These are phyloP conservation scores for Biscogniauxia marginata DNA, from an alignment of 2,329 filamentous ascomycete species.

Conservation along the genomic window DNA sequence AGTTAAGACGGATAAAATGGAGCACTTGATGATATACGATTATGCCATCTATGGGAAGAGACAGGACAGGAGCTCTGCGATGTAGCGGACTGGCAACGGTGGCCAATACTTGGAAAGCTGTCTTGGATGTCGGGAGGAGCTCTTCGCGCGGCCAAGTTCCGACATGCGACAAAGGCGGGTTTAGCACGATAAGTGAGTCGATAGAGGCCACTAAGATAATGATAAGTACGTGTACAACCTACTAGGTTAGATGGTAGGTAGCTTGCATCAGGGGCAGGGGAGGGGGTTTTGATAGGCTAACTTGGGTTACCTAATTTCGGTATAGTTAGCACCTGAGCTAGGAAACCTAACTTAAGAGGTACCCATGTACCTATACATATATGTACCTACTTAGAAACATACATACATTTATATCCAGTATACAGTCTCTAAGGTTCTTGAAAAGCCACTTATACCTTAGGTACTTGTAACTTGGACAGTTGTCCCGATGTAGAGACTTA, in stretches of 20 bases:
- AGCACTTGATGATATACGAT: constrained; percentile 10
- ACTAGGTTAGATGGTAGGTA: too few relatives aligned
- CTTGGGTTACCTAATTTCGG: too few relatives aligned
- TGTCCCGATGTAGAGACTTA: not conserved
- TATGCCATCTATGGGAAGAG: constrained; percentile 9
- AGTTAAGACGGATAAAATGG: too few relatives aligned
- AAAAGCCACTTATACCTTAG: not conserved
- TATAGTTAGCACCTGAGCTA: too few relatives aligned
- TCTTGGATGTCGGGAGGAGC: not conserved
- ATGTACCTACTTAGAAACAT: not conserved
- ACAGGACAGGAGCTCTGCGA: not conserved
- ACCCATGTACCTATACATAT: not conserved
- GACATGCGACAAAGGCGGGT: not conserved
- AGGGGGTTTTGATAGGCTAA: too few relatives aligned
- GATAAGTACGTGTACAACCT: not conserved
- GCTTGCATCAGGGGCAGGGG: too few relatives aligned
- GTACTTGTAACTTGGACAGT: not conserved
- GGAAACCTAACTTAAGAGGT: too few relatives aligned
- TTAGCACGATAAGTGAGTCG: not conserved
- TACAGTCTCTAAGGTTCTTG: not conserved
- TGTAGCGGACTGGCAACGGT: not conserved
- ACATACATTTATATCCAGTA: not conserved
- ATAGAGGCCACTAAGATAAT: not conserved
- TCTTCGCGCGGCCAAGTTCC: not conserved
- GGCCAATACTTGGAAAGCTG: not conserved